Conservation (phyloP, 2,329 filamentous ascomycete species). For the Exophiala spinifera region DNA sequence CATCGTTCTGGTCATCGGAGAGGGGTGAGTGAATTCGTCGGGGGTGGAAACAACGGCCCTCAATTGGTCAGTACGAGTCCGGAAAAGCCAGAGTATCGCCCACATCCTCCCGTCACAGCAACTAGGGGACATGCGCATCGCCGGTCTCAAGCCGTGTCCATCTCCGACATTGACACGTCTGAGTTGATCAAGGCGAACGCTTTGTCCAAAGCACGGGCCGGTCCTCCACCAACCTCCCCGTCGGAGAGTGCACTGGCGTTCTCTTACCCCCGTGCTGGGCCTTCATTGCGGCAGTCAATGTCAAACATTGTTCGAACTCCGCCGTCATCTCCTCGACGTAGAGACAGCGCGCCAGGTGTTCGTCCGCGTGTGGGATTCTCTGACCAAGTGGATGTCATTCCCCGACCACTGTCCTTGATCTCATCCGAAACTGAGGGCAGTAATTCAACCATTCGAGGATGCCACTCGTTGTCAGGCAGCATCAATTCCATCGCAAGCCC, state of each 20-base stretch:
- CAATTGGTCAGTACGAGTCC: constrained; percentile 39
- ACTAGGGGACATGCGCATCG: constrained; percentile 73
- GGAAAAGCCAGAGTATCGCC: constrained; percentile 33
- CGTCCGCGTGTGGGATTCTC: constrained; percentile 73
- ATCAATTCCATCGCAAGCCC: constrained; percentile 69
- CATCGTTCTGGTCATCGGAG: constrained; percentile 59
- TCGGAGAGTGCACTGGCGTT: constrained; percentile 35
- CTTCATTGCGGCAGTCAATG: constrained; percentile 27
- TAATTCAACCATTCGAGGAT: constrained; percentile 61
- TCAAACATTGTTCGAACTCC: constrained; percentile 22
- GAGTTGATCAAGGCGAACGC: constrained; percentile 63
- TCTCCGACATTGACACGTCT: constrained; percentile 66
- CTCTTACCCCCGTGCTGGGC: constrained; percentile 31
- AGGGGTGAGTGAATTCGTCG: constrained; percentile 82
- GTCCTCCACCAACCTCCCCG: constrained; percentile 57
- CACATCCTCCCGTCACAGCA: constrained; percentile 42
- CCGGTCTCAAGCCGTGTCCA: constrained; percentile 76
- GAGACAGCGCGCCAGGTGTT: constrained; percentile 35
- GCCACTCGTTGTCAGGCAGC: constrained; percentile 74
- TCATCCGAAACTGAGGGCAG: constrained; percentile 83
- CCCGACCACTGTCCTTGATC: constrained; percentile 75
- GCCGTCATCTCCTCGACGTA: constrained; percentile 29
- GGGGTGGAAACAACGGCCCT: constrained; percentile 49
- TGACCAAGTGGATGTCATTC: constrained; percentile 78
- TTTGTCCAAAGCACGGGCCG: constrained; percentile 52